These are phyloP conservation scores for Limnanthes douglasii DNA, from an alignment of 345 rosid species.

Conservation along the genomic window DNA sequence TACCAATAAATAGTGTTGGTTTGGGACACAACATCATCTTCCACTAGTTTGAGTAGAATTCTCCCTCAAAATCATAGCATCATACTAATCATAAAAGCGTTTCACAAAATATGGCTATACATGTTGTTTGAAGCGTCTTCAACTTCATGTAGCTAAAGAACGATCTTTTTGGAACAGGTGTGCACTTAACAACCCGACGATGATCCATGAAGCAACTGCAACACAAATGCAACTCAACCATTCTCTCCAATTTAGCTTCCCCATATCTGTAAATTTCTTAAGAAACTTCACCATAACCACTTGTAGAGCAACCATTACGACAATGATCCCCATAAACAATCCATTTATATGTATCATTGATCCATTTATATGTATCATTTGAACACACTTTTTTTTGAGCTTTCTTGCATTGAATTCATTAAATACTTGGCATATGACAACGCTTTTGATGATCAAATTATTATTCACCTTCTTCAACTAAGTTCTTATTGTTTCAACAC, in stretches of 20 bases:
- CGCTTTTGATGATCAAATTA: slow-evolving; percentile 45
- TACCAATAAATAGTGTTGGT: too few relatives aligned
- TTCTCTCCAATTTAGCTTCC: slow-evolving; percentile 29
- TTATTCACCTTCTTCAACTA: slow-evolving; percentile 27
- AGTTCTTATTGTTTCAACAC: too few relatives aligned
- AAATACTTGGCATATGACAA: slow-evolving; percentile 50
- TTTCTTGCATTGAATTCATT: slow-evolving; percentile 61
- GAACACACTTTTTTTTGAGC: slow-evolving; percentile 49
- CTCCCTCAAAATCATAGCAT: too few relatives aligned
- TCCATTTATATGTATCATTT: too few relatives aligned
- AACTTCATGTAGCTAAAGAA: slow-evolving; percentile 24
- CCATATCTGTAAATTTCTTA: slow-evolving; percentile 41
- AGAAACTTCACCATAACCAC: slow-evolving; percentile 51
- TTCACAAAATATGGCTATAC: too few relatives aligned
- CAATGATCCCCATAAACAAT: slow-evolving; percentile 42
- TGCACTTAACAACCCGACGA: slow-evolving; percentile 38
- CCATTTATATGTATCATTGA: slow-evolving; percentile 29
- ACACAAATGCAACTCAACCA: slow-evolving; percentile 34
- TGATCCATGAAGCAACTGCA: slow-evolving; percentile 47
- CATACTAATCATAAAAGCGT: too few relatives aligned
- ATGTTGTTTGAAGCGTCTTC: too few relatives aligned
- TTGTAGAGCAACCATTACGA: slow-evolving; percentile 44
- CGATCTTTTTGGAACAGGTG: slow-evolving; percentile 39
- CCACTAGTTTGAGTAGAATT: too few relatives aligned
- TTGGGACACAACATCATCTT: too few relatives aligned